Evolutionary conservation across 371 early-diverging fungal genomes (phyloP), one percentile per base, ranked within the genome.

Genomic region (Choanephora cucurbitarum): DNA sequence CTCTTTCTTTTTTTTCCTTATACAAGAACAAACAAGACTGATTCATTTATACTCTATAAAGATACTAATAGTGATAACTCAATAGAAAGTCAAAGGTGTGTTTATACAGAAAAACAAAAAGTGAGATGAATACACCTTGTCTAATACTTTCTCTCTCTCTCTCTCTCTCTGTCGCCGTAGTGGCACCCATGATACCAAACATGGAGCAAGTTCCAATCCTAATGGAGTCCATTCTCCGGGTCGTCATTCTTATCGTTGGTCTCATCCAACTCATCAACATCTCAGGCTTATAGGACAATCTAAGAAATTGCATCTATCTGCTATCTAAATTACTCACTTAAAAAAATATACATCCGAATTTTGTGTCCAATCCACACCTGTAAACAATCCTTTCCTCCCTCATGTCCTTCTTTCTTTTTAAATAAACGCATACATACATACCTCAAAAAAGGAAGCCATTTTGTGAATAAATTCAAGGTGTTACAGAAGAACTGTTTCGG

Each of bases 51-150:
- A 19, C 52, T 51, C 5, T 18, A 58, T 21, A 42, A 57, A 34
- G 23, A 31, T 32, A 13, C 40, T 37, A 15, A 37, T 50, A 50
- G 50, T 50, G 33, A 49, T 6, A 5, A 39, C 22, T 28, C 28
- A 28, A 49, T 22, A 21, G 11, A 37, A 42, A 28, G 31, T 52
- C 32, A 44, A 54, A 58, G 63, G 58, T 63, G 58, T 37, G 60
- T 66, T 53, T 52, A 64, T 23, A 28, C 3, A 28, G 28, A 28
- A 70, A 63, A 59, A 71, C 75, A 22, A 69, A 71, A 46, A 71
- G 69, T 53, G 71, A 72, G n/a, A 66, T 63, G 45, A 75, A 71
- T 71, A 65, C 44, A 17, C 52, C 49, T 39, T 53, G 44, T 33
- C 55, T 57, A 49, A 57, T 54, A n/a, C n/a, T n/a, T n/a, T n/a